Percentiles rank a stretch among this genome's conserved stretches.
These are phyloP conservation scores for Aphanocladium album DNA, from an alignment of 2,329 filamentous ascomycete species.

Conservation along the genomic window DNA sequence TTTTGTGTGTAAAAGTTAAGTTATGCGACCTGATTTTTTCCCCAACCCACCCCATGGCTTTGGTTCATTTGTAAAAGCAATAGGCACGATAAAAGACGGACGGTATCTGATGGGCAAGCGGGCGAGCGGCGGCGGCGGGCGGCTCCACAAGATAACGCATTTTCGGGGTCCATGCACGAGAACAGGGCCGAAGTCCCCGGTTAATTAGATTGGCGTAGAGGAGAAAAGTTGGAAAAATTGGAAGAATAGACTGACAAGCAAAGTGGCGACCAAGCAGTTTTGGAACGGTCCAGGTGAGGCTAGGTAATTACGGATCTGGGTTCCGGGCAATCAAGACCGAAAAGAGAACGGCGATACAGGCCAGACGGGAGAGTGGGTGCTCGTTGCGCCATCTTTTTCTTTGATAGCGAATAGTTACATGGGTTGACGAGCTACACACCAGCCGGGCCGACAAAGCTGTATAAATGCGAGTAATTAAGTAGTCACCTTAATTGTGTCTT, in stretches of 20 bases:
- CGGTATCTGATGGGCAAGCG: neutral
- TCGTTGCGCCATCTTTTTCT: neutral
- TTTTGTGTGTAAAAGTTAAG: neutral
- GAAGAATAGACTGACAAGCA: neutral
- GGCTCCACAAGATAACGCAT: constrained; percentile 3
- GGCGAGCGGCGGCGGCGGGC: neutral
- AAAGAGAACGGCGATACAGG: neutral
- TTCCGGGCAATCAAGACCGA: constrained; percentile 7
- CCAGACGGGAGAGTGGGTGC: neutral
- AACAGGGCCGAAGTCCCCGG: constrained; percentile 11
- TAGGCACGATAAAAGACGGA: neutral
- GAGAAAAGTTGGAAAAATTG: neutral
- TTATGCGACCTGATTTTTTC: neutral
- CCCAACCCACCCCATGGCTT: no score
- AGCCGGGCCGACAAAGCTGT: constrained; percentile 1
- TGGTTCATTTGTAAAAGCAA: no score
- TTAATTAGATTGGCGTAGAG: neutral
- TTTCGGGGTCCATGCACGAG: constrained; percentile 4
- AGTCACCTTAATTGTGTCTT: neutral
- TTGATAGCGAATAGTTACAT: neutral
- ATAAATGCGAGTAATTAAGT: neutral
- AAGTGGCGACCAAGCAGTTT: neutral
- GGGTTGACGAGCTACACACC: neutral
- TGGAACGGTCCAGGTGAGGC: neutral
- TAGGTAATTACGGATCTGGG: neutral